phyloP scores from a whole-genome alignment of 1,284 basidiomycete species.

The Mrakiaceae sp. region DNA sequence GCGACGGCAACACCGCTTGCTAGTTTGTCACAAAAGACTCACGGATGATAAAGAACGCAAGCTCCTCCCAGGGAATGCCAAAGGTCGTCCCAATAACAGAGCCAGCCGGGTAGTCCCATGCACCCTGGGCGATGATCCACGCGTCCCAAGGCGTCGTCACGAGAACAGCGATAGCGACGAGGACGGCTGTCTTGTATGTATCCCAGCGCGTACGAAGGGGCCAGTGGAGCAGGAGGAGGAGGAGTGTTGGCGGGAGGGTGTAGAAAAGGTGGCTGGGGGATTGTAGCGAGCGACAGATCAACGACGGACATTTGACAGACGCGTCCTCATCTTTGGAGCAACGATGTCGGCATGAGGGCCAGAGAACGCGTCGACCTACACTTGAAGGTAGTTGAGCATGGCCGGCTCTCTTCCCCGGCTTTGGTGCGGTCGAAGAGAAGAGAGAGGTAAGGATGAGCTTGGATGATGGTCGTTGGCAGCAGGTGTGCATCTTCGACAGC shows the following conservation, averaged over 20 bases:
- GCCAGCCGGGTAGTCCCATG: constrained; percentile 4
- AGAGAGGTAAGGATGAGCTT: too few species aligned
- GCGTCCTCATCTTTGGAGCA: too few species aligned
- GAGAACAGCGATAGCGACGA: not conserved
- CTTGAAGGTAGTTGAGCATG: too few species aligned
- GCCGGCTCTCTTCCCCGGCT: too few species aligned
- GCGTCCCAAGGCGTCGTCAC: constrained; percentile 8
- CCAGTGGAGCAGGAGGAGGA: not conserved
- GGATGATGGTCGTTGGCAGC: too few species aligned
- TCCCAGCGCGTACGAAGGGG: not conserved
- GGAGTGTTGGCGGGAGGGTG: constrained; percentile 1
- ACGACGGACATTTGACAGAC: too few species aligned
- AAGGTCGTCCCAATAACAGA: not conserved
- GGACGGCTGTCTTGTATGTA: not conserved
- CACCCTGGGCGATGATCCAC: constrained; percentile 9
- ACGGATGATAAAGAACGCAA: not conserved
- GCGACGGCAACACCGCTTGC: not conserved
- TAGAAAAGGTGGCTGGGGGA: constrained; percentile 1
- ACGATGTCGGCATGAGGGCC: too few species aligned
- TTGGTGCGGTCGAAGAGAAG: too few species aligned
- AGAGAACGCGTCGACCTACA: too few species aligned
- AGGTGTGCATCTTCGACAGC: too few species aligned
- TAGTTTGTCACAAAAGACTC: not conserved
- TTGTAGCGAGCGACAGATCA: too few species aligned
- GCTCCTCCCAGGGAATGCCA: not conserved